These are phyloP conservation scores for Zangia roseola DNA, from an alignment of 768 basidiomycete species.

Conservation along the genomic window DNA sequence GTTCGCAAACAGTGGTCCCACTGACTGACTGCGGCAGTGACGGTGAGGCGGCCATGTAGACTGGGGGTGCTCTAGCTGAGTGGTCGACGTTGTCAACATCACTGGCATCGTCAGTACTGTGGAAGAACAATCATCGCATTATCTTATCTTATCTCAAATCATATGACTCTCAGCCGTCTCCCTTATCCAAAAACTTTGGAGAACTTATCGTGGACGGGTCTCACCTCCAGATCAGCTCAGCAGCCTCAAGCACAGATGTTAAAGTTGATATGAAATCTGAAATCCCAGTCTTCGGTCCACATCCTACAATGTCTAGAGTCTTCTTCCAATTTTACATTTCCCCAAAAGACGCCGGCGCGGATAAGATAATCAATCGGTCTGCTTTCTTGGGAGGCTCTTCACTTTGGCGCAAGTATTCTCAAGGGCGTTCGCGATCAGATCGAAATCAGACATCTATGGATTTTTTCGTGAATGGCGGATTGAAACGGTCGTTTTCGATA, in stretches of 20 bases:
- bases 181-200: no score
- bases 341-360: neutral
- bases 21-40: neutral
- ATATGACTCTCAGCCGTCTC: no score
- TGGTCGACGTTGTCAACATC: no score
- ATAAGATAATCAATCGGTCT: neutral
- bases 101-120: no score
- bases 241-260: constrained; percentile 27
- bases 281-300: no score
- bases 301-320: no score
- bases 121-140: no score
- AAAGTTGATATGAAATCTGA: no score
- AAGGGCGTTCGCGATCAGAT: constrained; percentile 26
- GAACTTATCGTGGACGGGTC: no score
- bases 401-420: constrained; percentile 22
- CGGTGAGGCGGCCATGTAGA: constrained; percentile 6
- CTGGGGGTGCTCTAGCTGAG: no score
- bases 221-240: constrained; percentile 67
- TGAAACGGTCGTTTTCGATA: neutral
- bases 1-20: constrained; percentile 14
- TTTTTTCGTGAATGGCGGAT: neutral
- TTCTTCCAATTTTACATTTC: no score
- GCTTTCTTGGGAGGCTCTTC: constrained; percentile 3
- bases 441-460: constrained; percentile 33
- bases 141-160: constrained; percentile 3